Evolutionary conservation across 192 early-diverging fungal genomes (phyloP).

Genomic region (Backusella mclennaniae): DNA sequence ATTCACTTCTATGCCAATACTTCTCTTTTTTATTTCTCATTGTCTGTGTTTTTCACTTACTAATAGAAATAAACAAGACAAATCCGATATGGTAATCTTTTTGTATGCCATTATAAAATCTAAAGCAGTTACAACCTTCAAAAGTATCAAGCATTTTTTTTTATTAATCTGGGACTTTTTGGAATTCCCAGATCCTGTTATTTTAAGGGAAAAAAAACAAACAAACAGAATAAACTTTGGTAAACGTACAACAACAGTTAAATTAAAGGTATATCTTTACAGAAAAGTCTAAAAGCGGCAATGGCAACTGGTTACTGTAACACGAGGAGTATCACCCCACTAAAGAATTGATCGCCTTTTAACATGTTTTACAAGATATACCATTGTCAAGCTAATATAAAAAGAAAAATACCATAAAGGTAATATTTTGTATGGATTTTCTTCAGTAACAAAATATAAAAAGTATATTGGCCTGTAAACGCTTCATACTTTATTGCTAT

Average conservation of each 20-base stretch:
- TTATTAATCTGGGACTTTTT: neutral
- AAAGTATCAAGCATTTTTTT: neutral
- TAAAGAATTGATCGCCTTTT: neutral
- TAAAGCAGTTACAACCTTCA: neutral
- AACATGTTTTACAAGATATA: neutral
- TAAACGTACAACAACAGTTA: neutral
- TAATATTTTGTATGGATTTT: neutral
- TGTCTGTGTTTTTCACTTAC: neutral
- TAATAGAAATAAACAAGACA: neutral
- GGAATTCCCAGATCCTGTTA: neutral
- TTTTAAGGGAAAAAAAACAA: neutral
- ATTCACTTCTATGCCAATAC: neutral
- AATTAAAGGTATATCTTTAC: neutral
- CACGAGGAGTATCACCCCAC: neutral
- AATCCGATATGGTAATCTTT: no score
- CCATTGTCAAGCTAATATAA: neutral
- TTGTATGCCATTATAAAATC: no score
- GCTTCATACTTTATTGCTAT: neutral
- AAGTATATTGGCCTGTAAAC: neutral
- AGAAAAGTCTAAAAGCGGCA: neutral
- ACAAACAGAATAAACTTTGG: neutral
- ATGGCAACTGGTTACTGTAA: neutral
- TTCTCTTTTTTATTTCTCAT: neutral
- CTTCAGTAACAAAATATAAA: neutral
- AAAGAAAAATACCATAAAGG: neutral